These are phyloP conservation scores for Ophiostoma angusticollis DNA, from an alignment of 2,329 filamentous ascomycete genomes.

Conservation along the genomic window DNA sequence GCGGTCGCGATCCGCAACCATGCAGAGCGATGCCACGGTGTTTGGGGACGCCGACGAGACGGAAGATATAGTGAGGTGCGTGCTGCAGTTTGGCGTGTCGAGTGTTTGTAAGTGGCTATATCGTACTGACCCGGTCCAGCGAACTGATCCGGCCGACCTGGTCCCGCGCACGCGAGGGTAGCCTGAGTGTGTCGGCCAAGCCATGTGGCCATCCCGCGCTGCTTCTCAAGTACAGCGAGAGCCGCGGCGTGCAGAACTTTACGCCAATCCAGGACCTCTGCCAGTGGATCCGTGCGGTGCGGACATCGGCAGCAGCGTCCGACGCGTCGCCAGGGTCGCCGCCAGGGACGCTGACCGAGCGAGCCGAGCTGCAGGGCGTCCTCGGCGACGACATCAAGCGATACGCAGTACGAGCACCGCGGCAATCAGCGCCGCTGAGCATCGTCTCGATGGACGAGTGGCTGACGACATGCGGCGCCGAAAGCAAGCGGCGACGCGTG, in stretches of 20 bases:
- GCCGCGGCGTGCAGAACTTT: constrained; percentile 9
- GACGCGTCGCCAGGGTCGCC: constrained; percentile 5
- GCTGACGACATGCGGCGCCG: constrained; percentile 6
- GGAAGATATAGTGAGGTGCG: constrained; percentile 7
- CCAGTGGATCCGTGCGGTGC: constrained; percentile 11
- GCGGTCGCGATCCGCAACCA: constrained; percentile 5
- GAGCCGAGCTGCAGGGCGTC: constrained; percentile 10
- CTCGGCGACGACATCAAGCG: constrained; percentile 8
- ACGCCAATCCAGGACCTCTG: constrained; percentile 12
- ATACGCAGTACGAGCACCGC: constrained; percentile 9
- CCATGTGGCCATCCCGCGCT: constrained; percentile 9
- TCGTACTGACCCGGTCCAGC: background rate
- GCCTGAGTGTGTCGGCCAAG: constrained; percentile 2
- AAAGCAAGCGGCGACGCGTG: constrained; percentile 10
- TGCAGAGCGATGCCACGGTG: constrained; percentile 8
- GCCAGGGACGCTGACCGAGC: too few species aligned
- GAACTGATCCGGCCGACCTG: constrained; percentile 10
- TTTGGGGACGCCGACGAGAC: constrained; percentile 5
- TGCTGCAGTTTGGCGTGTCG: too few species aligned
- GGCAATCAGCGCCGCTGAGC: constrained; percentile 3
- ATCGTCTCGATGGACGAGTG: constrained; percentile 14
- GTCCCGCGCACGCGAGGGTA: constrained; percentile 5
- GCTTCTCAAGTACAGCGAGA: constrained; percentile 12
- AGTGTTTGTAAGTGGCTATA: too few species aligned
- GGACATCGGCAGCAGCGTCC: constrained; percentile 9